phyloP scores from a whole-genome alignment of 768 basidiomycete genomes.

The Xerocomus brunneocitrinus region DNA sequence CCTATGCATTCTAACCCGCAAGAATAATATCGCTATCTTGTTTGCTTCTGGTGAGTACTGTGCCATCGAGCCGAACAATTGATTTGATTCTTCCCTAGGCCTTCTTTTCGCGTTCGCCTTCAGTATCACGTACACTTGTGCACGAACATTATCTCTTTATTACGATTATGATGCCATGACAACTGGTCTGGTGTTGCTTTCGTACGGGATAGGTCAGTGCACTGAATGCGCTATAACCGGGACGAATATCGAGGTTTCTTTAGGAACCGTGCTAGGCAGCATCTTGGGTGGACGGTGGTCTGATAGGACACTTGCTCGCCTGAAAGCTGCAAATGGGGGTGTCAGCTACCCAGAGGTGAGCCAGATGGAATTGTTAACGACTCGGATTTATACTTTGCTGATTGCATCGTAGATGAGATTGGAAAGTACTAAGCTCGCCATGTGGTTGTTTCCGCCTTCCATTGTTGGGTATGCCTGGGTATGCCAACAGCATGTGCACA shows the following conservation, averaged over 20 bases:
- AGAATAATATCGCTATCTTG: conserved; percentile 66
- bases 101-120: conserved; percentile 69
- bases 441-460: conserved; percentile 50
- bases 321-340: conserved; percentile 48
- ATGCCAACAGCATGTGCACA: conserved; percentile 55
- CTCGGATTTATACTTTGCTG: background rate
- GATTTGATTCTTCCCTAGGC: conserved; percentile 36
- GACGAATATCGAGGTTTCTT: background rate
- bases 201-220: conserved; percentile 62
- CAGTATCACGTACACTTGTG: conserved; percentile 67
- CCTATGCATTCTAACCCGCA: conserved; percentile 49
- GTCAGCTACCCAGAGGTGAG: conserved; percentile 61
- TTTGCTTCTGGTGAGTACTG: conserved; percentile 26
- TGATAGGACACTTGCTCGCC: conserved; percentile 43
- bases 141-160: conserved; percentile 59
- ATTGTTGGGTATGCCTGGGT: conserved; percentile 78
- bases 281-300: conserved; percentile 60
- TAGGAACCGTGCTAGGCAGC: conserved; percentile 50
- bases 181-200: conserved; percentile 73
- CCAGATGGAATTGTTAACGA: background rate
- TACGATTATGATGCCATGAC: conserved; percentile 70
- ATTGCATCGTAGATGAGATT: conserved; percentile 58
- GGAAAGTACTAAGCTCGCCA: conserved; percentile 54
- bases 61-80: background rate
- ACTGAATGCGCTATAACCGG: background rate